phyloP scores from a whole-genome alignment of 2,329 filamentous ascomycete genomes.

The Berkeleyomyces rouxiae region DNA sequence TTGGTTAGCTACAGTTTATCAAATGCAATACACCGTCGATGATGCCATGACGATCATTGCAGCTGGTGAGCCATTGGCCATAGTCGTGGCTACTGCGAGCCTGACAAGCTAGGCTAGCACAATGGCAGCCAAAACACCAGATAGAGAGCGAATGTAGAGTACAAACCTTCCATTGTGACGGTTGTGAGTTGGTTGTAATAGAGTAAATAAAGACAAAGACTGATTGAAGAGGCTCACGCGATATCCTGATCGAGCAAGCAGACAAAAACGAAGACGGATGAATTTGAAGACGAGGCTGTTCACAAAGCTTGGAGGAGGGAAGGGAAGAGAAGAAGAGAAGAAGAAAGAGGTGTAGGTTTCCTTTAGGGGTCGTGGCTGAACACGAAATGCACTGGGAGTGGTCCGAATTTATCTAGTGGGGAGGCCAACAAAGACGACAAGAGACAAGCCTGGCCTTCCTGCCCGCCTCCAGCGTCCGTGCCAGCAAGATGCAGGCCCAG shows the following conservation, averaged over 20 bases:
- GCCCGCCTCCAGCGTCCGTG: conserved; percentile 11
- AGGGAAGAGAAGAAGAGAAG: conserved; percentile 10
- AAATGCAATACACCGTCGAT: neutral
- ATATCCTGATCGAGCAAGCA: conserved; percentile 16
- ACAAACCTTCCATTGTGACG: conserved; percentile 51
- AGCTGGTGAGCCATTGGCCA: neutral
- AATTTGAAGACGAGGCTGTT: conserved; percentile 14
- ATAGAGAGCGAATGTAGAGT: neutral
- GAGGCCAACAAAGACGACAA: conserved; percentile 12
- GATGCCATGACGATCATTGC: neutral
- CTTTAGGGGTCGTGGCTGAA: conserved; percentile 11
- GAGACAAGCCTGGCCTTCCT: neutral
- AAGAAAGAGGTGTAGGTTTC: conserved; percentile 13
- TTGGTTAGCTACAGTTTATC: neutral
- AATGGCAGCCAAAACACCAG: conserved; percentile 7
- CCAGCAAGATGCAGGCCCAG: conserved; percentile 11
- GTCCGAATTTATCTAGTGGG: conserved; percentile 15
- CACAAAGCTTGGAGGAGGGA: conserved; percentile 13
- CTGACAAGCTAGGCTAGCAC: conserved; percentile 1
- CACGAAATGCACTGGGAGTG: conserved; percentile 14
- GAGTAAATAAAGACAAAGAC: conserved; percentile 14
- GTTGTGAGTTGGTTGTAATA: conserved; percentile 16
- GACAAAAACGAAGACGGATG: conserved; percentile 14
- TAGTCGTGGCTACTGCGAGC: neutral
- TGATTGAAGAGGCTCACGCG: conserved; percentile 15